These are phyloP conservation scores for Suhomyces canberraensis DNA, from an alignment of 805 yeast species.

Conservation along the genomic window DNA sequence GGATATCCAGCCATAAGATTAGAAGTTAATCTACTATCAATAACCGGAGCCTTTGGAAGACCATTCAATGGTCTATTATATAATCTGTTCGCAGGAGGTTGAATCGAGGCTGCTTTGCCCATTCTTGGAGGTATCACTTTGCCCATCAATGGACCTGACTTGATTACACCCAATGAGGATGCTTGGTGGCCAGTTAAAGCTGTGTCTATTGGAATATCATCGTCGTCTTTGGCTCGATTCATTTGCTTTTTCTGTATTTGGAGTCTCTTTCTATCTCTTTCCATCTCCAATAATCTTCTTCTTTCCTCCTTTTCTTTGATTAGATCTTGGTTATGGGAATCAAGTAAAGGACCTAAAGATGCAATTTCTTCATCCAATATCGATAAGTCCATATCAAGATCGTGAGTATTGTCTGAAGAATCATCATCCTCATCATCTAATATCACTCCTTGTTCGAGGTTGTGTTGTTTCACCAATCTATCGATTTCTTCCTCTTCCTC, in stretches of 20 bases:
- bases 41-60: constrained; percentile 13
- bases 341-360: constrained; percentile 36
- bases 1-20: constrained; percentile 15
- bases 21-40: constrained; percentile 21
- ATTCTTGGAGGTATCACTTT: constrained; percentile 36
- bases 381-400: constrained; percentile 26
- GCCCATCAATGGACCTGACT: constrained; percentile 29
- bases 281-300: constrained; percentile 17
- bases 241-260: constrained; percentile 2
- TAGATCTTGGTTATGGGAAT: constrained; percentile 31
- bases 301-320: constrained; percentile 21
- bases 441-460: constrained; percentile 30
- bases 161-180: not conserved
- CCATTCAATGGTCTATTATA: constrained; percentile 24
- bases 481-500: constrained; percentile 40
- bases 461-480: constrained; percentile 33
- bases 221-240: not conserved
- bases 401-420: constrained; percentile 7
- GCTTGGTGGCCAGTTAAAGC: not conserved
- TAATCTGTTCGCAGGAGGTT: constrained; percentile 39
- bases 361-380: constrained; percentile 41
- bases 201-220: not conserved
- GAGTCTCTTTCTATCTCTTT: constrained; percentile 16
- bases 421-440: constrained; percentile 20
- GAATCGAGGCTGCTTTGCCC: constrained; percentile 46